Evolutionary conservation across 805 yeast genomes (phyloP).

Genomic region (Candida wancherniae): DNA sequence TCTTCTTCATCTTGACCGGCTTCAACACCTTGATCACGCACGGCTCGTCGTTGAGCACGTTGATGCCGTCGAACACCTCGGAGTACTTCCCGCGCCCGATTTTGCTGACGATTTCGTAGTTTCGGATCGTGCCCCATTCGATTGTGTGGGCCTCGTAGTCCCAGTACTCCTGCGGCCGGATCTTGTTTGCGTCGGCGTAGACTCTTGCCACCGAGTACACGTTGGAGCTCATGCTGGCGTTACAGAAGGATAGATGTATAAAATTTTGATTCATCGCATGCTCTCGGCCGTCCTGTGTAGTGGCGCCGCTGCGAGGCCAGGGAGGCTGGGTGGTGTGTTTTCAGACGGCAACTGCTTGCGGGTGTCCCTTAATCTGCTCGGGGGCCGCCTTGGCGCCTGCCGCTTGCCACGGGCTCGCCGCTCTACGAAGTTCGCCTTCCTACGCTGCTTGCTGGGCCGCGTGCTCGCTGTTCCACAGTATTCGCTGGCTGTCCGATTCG

Average conservation of each 20-base stretch:
- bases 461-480: too few relatives aligned
- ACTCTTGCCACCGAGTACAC: constrained; percentile 43
- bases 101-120: constrained; percentile 75
- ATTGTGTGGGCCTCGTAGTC: constrained; percentile 66
- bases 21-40: constrained; percentile 87
- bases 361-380: too few relatives aligned
- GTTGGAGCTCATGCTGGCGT: constrained; percentile 13
- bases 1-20: constrained; percentile 90
- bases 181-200: constrained; percentile 68
- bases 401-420: too few relatives aligned
- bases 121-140: constrained; percentile 38
- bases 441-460: too few relatives aligned
- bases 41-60: constrained; percentile 52
- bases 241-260: constrained; percentile 1
- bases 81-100: constrained; percentile 93
- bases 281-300: too few relatives aligned
- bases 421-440: too few relatives aligned
- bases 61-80: constrained; percentile 88
- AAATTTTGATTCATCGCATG: constrained; percentile 13
- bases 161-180: constrained; percentile 73
- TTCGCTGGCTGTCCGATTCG: too few relatives aligned
- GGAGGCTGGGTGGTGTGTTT: too few relatives aligned
- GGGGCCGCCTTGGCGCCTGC: too few relatives aligned
- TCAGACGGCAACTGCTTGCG: too few relatives aligned
- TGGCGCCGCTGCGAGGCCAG: too few relatives aligned